Evolutionary conservation across 352 stramenopile genomes (phyloP).

Genomic region (Phytophthora aleatoria): DNA sequence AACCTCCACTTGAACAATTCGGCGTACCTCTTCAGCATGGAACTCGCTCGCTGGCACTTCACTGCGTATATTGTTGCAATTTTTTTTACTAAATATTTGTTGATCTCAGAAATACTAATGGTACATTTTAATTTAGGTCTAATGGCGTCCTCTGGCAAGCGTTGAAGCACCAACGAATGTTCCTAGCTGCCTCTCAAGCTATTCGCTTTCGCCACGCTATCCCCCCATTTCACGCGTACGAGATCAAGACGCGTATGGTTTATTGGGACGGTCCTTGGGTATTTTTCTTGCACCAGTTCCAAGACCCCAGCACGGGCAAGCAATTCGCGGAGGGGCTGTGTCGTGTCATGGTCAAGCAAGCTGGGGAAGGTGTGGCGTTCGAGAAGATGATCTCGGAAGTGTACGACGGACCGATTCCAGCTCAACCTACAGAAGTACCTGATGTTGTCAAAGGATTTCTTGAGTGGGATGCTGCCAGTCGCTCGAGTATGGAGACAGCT

Average conservation of each 20-base stretch:
- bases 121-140: conserved; percentile 11
- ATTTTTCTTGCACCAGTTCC: conserved; percentile 70
- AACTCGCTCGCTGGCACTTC: conserved; percentile 89
- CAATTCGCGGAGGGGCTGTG: conserved; percentile 60
- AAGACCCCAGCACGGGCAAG: conserved; percentile 50
- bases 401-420: conserved; percentile 26
- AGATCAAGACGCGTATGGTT: conserved; percentile 54
- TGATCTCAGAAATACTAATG: not conserved
- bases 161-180: conserved; percentile 63
- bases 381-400: conserved; percentile 40
- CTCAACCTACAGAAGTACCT: conserved; percentile 33
- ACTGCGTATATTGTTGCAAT: conserved; percentile 45
- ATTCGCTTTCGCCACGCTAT: conserved; percentile 63
- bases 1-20: conserved; percentile 90
- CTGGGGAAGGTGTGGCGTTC: conserved; percentile 23
- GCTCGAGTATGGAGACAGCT: conserved; percentile 40
- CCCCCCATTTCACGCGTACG: conserved; percentile 54
- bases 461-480: conserved; percentile 44
- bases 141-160: conserved; percentile 61
- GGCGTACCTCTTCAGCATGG: conserved; percentile 83
- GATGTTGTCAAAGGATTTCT: conserved; percentile 46
- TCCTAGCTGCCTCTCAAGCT: conserved; percentile 63
- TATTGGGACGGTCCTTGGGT: conserved; percentile 61
- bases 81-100: not conserved
- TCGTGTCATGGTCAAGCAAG: conserved; percentile 39